phyloP scores from a whole-genome alignment of 2,329 filamentous ascomycete species.

The Penicillium sp. region DNA sequence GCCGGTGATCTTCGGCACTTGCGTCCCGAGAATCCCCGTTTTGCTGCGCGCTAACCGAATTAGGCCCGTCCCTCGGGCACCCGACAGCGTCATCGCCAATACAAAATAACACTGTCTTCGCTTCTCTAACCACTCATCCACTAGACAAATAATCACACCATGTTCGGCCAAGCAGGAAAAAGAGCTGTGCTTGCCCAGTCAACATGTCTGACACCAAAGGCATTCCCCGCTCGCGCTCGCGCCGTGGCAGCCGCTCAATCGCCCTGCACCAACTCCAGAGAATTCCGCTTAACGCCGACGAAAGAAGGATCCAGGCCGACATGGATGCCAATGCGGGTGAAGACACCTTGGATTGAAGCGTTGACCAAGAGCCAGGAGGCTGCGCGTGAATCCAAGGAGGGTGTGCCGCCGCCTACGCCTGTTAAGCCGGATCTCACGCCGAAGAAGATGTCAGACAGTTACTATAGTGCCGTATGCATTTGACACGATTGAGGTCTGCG shows the following conservation, averaged over 20 bases:
- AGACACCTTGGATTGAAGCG: constrained; percentile 70
- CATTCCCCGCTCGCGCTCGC: constrained; percentile 17
- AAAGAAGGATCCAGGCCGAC: constrained; percentile 34
- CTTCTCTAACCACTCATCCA: background rate
- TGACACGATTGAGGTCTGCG: background rate
- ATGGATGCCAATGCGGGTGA: constrained; percentile 60
- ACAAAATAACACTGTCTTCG: constrained; percentile 13
- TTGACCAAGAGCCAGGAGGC: constrained; percentile 56
- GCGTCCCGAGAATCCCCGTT: constrained; percentile 32
- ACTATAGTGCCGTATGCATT: constrained; percentile 63
- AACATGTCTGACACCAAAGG: constrained; percentile 18
- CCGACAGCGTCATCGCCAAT: constrained; percentile 19
- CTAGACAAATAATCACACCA: background rate
- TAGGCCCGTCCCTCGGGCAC: constrained; percentile 17
- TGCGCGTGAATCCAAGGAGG: constrained; percentile 30
- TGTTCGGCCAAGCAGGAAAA: constrained; percentile 26
- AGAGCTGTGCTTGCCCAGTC: constrained; percentile 23
- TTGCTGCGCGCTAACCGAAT: constrained; percentile 24
- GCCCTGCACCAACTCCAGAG: constrained; percentile 12
- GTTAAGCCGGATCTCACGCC: constrained; percentile 61
- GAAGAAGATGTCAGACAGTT: constrained; percentile 71
- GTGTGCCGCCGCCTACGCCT: constrained; percentile 19
- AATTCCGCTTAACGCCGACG: constrained; percentile 33
- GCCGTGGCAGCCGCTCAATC: constrained; percentile 14
- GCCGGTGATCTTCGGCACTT: constrained; percentile 9